Evolutionary conservation across 2,329 filamentous ascomycete species (phyloP), one percentile per base, ranked within the genome.

Genomic region (Cladophialophora psammophila): DNA sequence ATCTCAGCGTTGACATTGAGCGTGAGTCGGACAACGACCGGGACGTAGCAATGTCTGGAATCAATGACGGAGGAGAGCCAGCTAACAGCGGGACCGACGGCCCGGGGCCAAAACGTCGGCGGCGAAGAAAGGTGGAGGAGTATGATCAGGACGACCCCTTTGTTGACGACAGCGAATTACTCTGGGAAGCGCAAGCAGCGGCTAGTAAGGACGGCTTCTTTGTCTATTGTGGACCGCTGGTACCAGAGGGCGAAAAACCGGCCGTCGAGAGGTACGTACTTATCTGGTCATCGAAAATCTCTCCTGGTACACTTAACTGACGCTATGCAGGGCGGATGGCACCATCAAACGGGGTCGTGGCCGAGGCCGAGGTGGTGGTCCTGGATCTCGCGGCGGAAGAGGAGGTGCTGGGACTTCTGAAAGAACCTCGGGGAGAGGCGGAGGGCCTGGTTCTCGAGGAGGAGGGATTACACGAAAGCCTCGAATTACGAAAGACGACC

Each of bases 171-270:
- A 96, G 93, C 1, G 95, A 99, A 78, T 79, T 97, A 76, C 85
- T 96, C 0, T 98, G 94, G 94, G 93, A 98, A 79, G 93, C 96
- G 75, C 92, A 96, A 76, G 94, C 94, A 6, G 93, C 94, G 4
- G 94, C 95, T 55, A 94, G 92, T 72, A 92, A 94, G 73, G 95
- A 98, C 76, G 95, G 95, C 0, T 99, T 98, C 82, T 99, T 98
- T 77, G 95, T 99, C 1, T 99, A 97, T 79, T 96, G 92, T 68
- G 95, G 95, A 3, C 94, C 94, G 8, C 83, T 99, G 55, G 87
- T 98, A 26, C 91, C 91, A 5, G 93, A 96, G 79, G 91, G 90
- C 26, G 91, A 96, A 80, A 94, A 95, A 79, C 83, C 87, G 48
- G 80, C 85, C 63, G 83, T 89, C 58, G 88, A 90, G 75, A 83